Evolutionary conservation across 2,329 filamentous ascomycete genomes (phyloP).

Genomic region (Penicillium sp.): DNA sequence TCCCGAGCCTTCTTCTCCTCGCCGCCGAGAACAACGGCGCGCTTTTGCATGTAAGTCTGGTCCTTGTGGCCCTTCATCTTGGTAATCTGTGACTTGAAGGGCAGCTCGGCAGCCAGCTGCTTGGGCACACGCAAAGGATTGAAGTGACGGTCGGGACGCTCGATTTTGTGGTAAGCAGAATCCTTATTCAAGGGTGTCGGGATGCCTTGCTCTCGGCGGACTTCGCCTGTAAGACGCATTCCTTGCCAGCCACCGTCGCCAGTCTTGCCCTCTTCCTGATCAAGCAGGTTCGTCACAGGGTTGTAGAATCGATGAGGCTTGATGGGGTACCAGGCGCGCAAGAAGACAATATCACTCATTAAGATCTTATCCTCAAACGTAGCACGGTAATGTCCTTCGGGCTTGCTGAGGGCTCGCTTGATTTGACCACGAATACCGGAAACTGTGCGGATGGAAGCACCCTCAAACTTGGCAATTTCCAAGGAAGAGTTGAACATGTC

Average conservation of each 20-base stretch:
- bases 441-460: constrained; percentile 92
- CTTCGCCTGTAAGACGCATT: constrained; percentile 93
- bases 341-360: constrained; percentile 93
- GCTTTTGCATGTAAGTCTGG: constrained; percentile 90
- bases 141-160: constrained; percentile 69
- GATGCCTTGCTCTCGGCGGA: constrained; percentile 76
- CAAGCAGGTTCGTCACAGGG: constrained; percentile 88
- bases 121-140: constrained; percentile 63
- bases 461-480: constrained; percentile 98
- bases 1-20: constrained; percentile 90
- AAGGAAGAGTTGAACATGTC: constrained; percentile 95
- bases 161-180: constrained; percentile 75
- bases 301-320: constrained; percentile 97
- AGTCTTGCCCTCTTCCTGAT: constrained; percentile 46
- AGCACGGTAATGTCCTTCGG: constrained; percentile 92
- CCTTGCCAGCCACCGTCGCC: constrained; percentile 68
- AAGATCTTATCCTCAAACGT: constrained; percentile 99
- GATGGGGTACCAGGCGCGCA: constrained; percentile 95
- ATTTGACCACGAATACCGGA: constrained; percentile 95
- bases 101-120: constrained; percentile 72
- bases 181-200: constrained; percentile 80
- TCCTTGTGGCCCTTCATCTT: constrained; percentile 78
- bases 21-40: constrained; percentile 80
- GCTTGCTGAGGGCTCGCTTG: constrained; percentile 90
- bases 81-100: constrained; percentile 89